phyloP scores from a whole-genome alignment of 1,284 basidiomycete species.

The Taiwanofungus camphoratus region DNA sequence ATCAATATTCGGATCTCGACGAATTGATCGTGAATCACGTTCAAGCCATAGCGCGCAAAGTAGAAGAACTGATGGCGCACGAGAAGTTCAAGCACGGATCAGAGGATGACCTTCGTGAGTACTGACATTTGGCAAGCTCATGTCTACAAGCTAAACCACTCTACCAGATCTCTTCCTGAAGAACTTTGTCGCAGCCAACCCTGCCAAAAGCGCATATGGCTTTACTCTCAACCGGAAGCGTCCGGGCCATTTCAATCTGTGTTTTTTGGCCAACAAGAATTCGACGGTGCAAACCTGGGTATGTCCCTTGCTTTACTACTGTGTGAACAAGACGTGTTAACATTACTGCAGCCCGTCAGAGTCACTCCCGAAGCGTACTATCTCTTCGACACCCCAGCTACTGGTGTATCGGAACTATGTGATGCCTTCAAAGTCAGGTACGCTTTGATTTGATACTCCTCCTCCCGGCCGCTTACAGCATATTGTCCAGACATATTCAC shows the following conservation, averaged over 20 bases:
- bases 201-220: slow-evolving; percentile 92
- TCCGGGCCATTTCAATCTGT: slow-evolving; percentile 91
- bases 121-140: background rate
- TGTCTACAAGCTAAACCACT: slow-evolving; percentile 3
- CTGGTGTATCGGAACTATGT: slow-evolving; percentile 87
- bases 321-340: slow-evolving; percentile 3
- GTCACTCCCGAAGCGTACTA: slow-evolving; percentile 89
- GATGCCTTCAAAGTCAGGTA: slow-evolving; percentile 94
- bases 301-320: slow-evolving; percentile 41
- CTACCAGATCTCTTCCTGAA: slow-evolving; percentile 78
- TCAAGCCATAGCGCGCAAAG: slow-evolving; percentile 88
- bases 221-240: slow-evolving; percentile 89
- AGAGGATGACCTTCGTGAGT: slow-evolving; percentile 87
- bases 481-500: slow-evolving; percentile 57
- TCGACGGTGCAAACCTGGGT: slow-evolving; percentile 92
- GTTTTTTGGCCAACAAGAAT: slow-evolving; percentile 91
- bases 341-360: slow-evolving; percentile 64
- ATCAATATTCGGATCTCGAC: slow-evolving; percentile 92
- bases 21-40: slow-evolving; percentile 98
- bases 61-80: slow-evolving; percentile 93
- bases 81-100: slow-evolving; percentile 93
- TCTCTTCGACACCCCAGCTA: slow-evolving; percentile 82
- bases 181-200: slow-evolving; percentile 90
- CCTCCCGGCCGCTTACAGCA: slow-evolving; percentile 13
- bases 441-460: slow-evolving; percentile 18